phyloP scores from a whole-genome alignment of 345 rosid species.

The Eucalyptus regnans region DNA sequence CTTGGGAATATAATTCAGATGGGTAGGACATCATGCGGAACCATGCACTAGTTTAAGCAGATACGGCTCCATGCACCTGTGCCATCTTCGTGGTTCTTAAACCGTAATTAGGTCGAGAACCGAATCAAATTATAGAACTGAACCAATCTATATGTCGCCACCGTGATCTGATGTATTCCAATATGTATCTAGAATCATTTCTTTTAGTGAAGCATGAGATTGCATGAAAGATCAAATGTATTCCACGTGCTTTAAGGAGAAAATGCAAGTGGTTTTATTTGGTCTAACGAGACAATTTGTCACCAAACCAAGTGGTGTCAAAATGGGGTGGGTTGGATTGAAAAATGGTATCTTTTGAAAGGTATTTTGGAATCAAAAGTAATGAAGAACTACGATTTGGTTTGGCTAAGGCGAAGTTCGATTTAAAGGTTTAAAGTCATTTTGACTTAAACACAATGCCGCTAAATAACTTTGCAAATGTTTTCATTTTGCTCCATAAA shows the following conservation, averaged over 20 bases:
- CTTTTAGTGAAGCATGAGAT: neutral
- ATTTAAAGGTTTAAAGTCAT: too few species aligned
- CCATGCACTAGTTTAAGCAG: too few species aligned
- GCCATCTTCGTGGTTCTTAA: neutral
- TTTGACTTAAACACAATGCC: too few species aligned
- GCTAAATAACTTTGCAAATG: too few species aligned
- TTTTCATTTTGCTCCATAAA: too few species aligned
- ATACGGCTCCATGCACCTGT: neutral
- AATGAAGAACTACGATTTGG: too few species aligned
- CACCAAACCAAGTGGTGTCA: neutral
- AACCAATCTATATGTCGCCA: too few species aligned
- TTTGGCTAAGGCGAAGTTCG: too few species aligned
- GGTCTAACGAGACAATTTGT: neutral
- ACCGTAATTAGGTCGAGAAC: neutral
- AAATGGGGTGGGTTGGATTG: neutral
- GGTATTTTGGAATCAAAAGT: too few species aligned
- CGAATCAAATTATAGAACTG: neutral
- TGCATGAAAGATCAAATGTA: neutral
- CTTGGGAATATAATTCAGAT: neutral
- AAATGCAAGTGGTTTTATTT: neutral
- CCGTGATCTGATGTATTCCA: neutral
- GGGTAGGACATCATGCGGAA: neutral
- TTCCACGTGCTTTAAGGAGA: too few species aligned
- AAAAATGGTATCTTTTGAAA: too few species aligned
- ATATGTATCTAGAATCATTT: neutral